phyloP scores from a whole-genome alignment of 352 stramenopile genomes.

The Plasmopara muralis region DNA sequence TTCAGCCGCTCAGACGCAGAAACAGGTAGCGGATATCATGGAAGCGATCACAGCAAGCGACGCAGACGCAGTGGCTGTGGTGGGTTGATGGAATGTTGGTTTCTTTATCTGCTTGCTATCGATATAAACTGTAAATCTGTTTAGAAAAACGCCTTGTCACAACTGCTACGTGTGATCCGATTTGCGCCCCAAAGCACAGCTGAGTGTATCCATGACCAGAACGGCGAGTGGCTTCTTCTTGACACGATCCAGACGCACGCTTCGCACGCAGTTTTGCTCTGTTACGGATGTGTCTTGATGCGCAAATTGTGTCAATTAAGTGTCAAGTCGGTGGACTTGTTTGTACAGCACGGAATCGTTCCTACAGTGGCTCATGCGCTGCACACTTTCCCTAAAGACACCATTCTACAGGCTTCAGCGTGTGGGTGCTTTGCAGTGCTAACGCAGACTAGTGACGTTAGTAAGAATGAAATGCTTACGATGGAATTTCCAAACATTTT shows the following conservation, averaged over 20 bases:
- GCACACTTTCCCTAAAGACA: slow-evolving; percentile 27
- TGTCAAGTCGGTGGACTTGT: slow-evolving; percentile 51
- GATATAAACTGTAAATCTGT: no score
- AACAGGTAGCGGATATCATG: slow-evolving; percentile 45
- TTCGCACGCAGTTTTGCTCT: slow-evolving; percentile 61
- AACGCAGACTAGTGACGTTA: no score
- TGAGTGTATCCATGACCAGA: slow-evolving; percentile 54
- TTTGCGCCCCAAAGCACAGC: no score
- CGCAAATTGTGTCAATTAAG: slow-evolving; percentile 70
- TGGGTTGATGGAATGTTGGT: no score
- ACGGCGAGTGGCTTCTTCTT: slow-evolving; percentile 48
- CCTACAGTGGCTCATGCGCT: slow-evolving; percentile 39
- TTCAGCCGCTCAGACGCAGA: slow-evolving; percentile 42
- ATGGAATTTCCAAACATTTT: slow-evolving; percentile 25
- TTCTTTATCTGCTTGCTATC: no score
- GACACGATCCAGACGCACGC: slow-evolving; percentile 49
- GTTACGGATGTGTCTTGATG: slow-evolving; percentile 69
- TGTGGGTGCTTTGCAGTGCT: no score
- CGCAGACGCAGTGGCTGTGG: slow-evolving; percentile 25
- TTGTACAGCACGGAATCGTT: slow-evolving; percentile 60
- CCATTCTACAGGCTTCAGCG: no score
- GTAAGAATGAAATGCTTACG: no score
- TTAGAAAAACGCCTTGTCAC: no score
- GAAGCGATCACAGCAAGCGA: slow-evolving; percentile 31
- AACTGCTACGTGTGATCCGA: no score